phyloP scores from a whole-genome alignment of 768 basidiomycete genomes.

The Suillus tomentosus region DNA sequence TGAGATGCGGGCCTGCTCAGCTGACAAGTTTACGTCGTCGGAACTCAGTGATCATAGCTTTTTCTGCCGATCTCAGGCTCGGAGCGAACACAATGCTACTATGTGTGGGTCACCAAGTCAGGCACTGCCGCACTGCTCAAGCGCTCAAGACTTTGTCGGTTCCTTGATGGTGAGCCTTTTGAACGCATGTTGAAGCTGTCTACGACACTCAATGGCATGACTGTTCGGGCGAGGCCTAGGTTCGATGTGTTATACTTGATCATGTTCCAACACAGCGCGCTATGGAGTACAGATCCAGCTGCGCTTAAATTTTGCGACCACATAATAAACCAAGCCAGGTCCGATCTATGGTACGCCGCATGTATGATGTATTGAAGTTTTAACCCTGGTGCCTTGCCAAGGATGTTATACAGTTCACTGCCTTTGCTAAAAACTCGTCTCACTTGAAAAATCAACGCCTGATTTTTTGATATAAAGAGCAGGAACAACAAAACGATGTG shows the following conservation, averaged over 20 bases:
- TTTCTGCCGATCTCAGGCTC: too few species aligned
- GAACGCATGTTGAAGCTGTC: neutral
- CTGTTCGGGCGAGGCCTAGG: neutral
- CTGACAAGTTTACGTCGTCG: neutral
- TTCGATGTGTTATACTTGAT: neutral
- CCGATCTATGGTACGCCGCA: neutral
- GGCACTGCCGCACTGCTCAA: neutral
- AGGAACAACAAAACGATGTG: neutral
- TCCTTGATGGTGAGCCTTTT: neutral
- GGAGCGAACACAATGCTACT: too few species aligned
- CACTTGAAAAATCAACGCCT: neutral
- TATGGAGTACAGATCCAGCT: neutral
- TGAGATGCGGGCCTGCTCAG: neutral
- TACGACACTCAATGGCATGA: neutral
- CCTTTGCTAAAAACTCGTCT: neutral
- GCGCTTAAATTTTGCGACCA: neutral
- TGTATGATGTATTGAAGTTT: neutral
- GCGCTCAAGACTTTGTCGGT: neutral
- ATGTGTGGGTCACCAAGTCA: too few species aligned
- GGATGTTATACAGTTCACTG: neutral
- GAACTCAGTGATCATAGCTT: too few species aligned
- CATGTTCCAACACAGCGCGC: neutral
- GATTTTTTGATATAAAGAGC: neutral
- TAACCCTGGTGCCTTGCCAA: slow-evolving; percentile 7
- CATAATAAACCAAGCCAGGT: neutral